Conservation (phyloP, 148 eudicot genomes). For the Heliamphora exappendiculata region DNA sequence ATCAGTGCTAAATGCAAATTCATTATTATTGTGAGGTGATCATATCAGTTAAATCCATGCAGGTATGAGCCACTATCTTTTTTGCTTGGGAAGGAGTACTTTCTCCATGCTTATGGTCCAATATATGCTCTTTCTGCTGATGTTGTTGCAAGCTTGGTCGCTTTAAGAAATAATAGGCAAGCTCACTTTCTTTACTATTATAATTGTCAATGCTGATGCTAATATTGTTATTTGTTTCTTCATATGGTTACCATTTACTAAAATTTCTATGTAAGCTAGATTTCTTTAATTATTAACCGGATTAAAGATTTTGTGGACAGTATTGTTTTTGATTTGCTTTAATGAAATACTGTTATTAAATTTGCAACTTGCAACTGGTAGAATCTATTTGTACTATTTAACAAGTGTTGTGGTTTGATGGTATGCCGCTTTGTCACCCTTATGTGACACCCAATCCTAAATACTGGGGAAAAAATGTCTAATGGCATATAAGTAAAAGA, state of each 20-base stretch:
- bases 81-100: constrained; percentile 89
- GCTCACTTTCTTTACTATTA: constrained; percentile 12
- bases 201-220: not conserved
- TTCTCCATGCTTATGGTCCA: constrained; percentile 97
- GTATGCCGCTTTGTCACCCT: not conserved
- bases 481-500: no score
- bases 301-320: not conserved
- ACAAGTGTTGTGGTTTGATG: not conserved
- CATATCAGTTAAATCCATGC: constrained; percentile 22
- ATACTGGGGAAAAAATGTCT: no score
- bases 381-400: not conserved
- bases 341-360: not conserved
- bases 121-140: constrained; percentile 85
- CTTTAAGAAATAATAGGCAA: constrained; percentile 83
- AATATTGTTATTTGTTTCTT: not conserved
- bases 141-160: constrained; percentile 83
- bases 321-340: not conserved
- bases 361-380: not conserved
- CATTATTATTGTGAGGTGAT: constrained; percentile 4
- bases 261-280: not conserved
- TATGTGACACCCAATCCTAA: not conserved
- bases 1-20: not conserved
- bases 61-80: constrained; percentile 86
- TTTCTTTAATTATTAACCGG: not conserved
- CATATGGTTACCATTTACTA: not conserved